phyloP scores from a whole-genome alignment of 768 basidiomycete genomes.

The Tulasnella sp. region DNA sequence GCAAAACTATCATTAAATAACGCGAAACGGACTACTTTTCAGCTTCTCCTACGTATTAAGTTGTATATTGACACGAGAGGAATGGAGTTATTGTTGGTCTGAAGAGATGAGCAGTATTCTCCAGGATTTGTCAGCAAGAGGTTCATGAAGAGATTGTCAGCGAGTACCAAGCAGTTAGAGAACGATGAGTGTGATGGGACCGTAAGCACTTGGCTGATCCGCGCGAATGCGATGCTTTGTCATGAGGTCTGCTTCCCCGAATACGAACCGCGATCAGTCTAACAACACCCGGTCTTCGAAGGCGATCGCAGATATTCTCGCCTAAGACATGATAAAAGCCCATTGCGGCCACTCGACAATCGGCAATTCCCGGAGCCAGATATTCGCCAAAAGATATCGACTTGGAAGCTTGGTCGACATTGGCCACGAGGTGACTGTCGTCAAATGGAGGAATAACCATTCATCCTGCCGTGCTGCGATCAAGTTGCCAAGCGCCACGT shows the following conservation, averaged over 20 bases:
- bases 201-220: slow-evolving; percentile 49
- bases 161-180: background rate
- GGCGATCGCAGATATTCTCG: slow-evolving; percentile 42
- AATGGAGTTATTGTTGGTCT: background rate
- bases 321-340: slow-evolving; percentile 87
- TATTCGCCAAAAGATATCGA: slow-evolving; percentile 57
- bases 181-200: background rate
- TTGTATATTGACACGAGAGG: background rate
- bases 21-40: too few relatives aligned
- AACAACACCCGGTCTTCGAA: background rate
- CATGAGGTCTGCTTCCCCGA: slow-evolving; percentile 58
- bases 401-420: slow-evolving; percentile 57
- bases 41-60: too few relatives aligned
- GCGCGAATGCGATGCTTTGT: slow-evolving; percentile 73
- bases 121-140: background rate
- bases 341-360: slow-evolving; percentile 75
- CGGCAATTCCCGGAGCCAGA: slow-evolving; percentile 63
- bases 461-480: background rate
- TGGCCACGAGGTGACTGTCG: slow-evolving; percentile 80
- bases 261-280: background rate
- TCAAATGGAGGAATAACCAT: too few relatives aligned
- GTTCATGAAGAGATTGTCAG: background rate
- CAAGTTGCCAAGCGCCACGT: background rate
- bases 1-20: background rate
- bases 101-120: background rate